Evolutionary conservation across 768 basidiomycete genomes (phyloP).

Genomic region (Naganishia friedmannii): DNA sequence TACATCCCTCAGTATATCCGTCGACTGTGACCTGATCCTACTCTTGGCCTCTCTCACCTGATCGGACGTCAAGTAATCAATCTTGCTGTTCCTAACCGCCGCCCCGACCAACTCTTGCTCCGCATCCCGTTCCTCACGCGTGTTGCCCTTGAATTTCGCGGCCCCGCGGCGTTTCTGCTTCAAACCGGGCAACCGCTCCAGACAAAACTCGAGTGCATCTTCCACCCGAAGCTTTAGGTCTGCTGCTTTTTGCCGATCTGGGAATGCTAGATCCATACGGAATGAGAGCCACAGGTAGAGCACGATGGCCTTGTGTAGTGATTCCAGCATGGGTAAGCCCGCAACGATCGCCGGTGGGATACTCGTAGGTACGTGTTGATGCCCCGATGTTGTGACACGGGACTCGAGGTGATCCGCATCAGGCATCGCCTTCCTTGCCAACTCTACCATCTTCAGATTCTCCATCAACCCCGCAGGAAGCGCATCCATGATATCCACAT

Average conservation of each 20-base stretch:
- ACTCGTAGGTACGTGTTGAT: slow-evolving; percentile 27
- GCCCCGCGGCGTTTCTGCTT: slow-evolving; percentile 29
- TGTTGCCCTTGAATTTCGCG: slow-evolving; percentile 6
- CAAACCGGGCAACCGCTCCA: slow-evolving; percentile 47
- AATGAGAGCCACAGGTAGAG: slow-evolving; percentile 81
- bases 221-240: slow-evolving; percentile 66
- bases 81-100: background rate
- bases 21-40: slow-evolving; percentile 10
- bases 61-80: slow-evolving; percentile 20
- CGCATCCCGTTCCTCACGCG: slow-evolving; percentile 3
- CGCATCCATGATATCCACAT: slow-evolving; percentile 55
- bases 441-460: slow-evolving; percentile 56
- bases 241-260: slow-evolving; percentile 58
- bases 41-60: slow-evolving; percentile 22
- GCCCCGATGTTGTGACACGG: slow-evolving; percentile 17
- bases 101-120: slow-evolving; percentile 11
- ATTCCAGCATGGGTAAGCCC: slow-evolving; percentile 60
- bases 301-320: slow-evolving; percentile 70
- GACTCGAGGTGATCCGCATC: slow-evolving; percentile 34
- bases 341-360: slow-evolving; percentile 37
- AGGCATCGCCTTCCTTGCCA: slow-evolving; percentile 46
- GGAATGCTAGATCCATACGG: slow-evolving; percentile 67
- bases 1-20: slow-evolving; percentile 7
- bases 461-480: slow-evolving; percentile 54
- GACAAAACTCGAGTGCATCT: slow-evolving; percentile 63